Evolutionary conservation across 129 eudicot species (phyloP).

Genomic region (Chrysanthemum makinoi): DNA sequence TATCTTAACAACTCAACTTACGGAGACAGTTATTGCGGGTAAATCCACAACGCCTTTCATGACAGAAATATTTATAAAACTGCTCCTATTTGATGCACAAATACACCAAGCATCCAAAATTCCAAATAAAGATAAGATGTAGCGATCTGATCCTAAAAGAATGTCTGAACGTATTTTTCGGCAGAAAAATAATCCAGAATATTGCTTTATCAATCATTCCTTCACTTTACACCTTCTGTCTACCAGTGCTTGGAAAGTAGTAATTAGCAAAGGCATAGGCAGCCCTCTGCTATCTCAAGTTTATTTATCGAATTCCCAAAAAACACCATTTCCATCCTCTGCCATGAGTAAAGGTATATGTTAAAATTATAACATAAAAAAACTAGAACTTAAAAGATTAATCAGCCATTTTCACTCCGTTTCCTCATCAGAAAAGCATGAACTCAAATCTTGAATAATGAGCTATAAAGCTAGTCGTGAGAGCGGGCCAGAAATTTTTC

Average conservation of each 20-base stretch:
- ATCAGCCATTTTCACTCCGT: not conserved
- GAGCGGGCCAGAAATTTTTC: no score
- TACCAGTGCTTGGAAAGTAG: constrained; percentile 17
- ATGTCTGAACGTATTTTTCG: not conserved
- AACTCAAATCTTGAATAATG: not conserved
- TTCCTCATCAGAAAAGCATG: not conserved
- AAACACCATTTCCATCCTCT: constrained; percentile 75
- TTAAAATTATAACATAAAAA: constrained; percentile 7
- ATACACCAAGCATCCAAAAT: not conserved
- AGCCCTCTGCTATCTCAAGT: not conserved
- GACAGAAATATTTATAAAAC: not conserved
- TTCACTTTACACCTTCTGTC: not conserved
- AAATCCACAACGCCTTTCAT: not conserved
- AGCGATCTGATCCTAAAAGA: not conserved
- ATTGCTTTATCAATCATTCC: constrained; percentile 16
- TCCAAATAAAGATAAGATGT: not conserved
- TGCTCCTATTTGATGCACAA: not conserved
- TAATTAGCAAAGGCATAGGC: constrained; percentile 12
- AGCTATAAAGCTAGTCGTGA: constrained; percentile 3
- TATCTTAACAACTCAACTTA: no score
- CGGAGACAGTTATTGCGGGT: no score
- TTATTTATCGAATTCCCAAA: constrained; percentile 74
- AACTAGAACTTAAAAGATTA: not conserved
- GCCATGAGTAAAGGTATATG: constrained; percentile 21
- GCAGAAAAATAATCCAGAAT: not conserved